phyloP scores from a whole-genome alignment of 805 yeast genomes.

The Saccharomyces jurei region DNA sequence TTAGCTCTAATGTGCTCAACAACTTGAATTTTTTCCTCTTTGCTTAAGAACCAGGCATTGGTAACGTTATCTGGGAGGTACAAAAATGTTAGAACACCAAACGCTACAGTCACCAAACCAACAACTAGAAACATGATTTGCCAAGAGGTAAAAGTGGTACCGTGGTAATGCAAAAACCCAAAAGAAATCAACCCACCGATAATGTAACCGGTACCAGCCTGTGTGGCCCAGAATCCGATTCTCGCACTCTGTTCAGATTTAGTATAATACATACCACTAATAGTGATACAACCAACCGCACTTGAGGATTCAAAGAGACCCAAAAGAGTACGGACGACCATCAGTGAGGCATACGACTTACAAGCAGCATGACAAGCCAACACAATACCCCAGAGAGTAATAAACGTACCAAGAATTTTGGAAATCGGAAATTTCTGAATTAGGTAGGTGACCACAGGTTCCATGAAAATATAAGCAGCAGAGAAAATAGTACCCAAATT shows the following conservation, averaged over 20 bases:
- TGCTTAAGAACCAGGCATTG: slow-evolving; percentile 34
- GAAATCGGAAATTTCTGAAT: slow-evolving; percentile 49
- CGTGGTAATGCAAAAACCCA: slow-evolving; percentile 46
- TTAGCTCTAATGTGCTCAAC: slow-evolving; percentile 40
- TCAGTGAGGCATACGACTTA: slow-evolving; percentile 42
- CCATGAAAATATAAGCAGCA: slow-evolving; percentile 46
- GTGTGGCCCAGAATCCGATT: slow-evolving; percentile 51
- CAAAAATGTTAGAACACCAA: slow-evolving; percentile 39
- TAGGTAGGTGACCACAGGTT: slow-evolving; percentile 40
- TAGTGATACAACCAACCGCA: slow-evolving; percentile 48
- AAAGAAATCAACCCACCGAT: slow-evolving; percentile 41
- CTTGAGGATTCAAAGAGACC: slow-evolving; percentile 50
- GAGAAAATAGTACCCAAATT: slow-evolving; percentile 47
- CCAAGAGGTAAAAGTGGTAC: slow-evolving; percentile 43
- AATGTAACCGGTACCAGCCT: slow-evolving; percentile 44
- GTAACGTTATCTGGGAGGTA: slow-evolving; percentile 45
- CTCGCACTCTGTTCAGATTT: slow-evolving; percentile 43
- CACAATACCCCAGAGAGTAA: slow-evolving; percentile 47
- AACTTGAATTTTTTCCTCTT: slow-evolving; percentile 38
- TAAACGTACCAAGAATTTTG: slow-evolving; percentile 40
- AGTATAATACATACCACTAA: slow-evolving; percentile 57
- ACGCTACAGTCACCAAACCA: slow-evolving; percentile 44
- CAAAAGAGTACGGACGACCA: slow-evolving; percentile 46
- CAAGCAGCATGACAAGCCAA: slow-evolving; percentile 47
- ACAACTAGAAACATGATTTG: slow-evolving; percentile 51